Base-by-base conservation (phyloP, 75 land plant genomes). In the Pinus taeda region DNA sequence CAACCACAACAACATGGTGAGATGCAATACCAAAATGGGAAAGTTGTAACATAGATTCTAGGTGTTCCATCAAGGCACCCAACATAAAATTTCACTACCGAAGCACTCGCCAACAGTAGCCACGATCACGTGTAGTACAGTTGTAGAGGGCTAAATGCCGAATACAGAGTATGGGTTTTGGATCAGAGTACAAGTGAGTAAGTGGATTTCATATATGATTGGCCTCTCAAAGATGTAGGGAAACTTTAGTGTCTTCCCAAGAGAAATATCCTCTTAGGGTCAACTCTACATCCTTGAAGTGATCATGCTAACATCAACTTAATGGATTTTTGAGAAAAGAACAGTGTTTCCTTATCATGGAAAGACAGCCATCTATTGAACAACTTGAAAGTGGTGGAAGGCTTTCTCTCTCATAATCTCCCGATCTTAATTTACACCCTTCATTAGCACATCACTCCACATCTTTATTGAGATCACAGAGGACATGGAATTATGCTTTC, bases 121-220 rank as follows among this genome's bases (percentile, higher is more conserved):
- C 12, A 85, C 69, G 63, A 37, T 58, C 79, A 81, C 73, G 73
- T 95, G 26, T 90, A 85, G 57, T 82, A 92, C 14, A 89, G 95
- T 59, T 95, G 98, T 74, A 84, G 80, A 75, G 94, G 98, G 9
- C 67, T 93, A 57, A 86, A 83, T 59, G 85, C 88, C 53, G 97
- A 94, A 79, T 90, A 89, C 57, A 93, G 98, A 0, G 76, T 95
- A 56, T 95, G 98, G 2, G 86, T 89, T n/a, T 92, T 93, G 95
- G 95, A 95, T 60, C 87, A 87, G 59, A 61, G 36, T 18, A 92
- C 89, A 4, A 93, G 95, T 14, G 66, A 87, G 56, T 90, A 89
- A 64, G 59, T 81, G 9, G 88, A 89, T 72, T 95, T 95, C 81
- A 78, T 90, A 63, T 89, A 86, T 71, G 90, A 87, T 7, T 86